Conservation (phyloP, 805 yeast genomes). For the Yamadazyma endophytica region DNA sequence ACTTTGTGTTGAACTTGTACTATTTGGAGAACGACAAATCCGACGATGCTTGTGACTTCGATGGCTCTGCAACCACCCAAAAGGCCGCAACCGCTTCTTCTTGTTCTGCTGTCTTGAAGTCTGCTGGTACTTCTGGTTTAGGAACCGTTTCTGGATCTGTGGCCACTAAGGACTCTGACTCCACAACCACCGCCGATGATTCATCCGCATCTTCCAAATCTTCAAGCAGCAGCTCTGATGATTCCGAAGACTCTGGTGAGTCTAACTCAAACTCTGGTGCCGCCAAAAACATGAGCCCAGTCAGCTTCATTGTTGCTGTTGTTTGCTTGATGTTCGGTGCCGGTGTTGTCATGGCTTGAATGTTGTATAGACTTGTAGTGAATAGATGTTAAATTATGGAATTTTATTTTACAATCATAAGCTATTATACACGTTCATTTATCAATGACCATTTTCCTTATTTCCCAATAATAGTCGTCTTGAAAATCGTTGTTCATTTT, state of each 20-base stretch:
- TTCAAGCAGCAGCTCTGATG: conserved; percentile 10
- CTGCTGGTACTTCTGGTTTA: conserved; percentile 70
- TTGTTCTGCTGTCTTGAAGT: conserved; percentile 53
- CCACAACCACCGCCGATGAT: conserved; percentile 23
- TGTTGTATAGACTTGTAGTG: conserved; percentile 1
- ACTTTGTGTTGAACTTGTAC: conserved; percentile 37
- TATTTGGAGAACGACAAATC: conserved; percentile 24
- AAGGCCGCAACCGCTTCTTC: conserved; percentile 31
- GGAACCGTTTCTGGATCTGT: conserved; percentile 46
- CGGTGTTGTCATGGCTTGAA: conserved; percentile 10
- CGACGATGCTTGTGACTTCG: conserved; percentile 32
- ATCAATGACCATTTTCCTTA: conserved; percentile 40
- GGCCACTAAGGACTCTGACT: conserved; percentile 19
- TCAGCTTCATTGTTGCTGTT: conserved; percentile 11
- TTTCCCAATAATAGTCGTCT: conserved; percentile 37
- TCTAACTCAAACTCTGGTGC: conserved; percentile 7
- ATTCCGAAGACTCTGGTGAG: conserved; percentile 17
- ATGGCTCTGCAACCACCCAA: conserved; percentile 38
- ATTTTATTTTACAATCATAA: not conserved
- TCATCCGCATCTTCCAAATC: conserved; percentile 20
- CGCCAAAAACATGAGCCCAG: conserved; percentile 7
- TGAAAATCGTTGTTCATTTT: conserved; percentile 15
- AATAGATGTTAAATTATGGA: not conserved
- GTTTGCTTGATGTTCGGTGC: conserved; percentile 8
- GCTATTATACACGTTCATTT: conserved; percentile 10